phyloP scores from a whole-genome alignment of 2,329 filamentous ascomycete genomes.

The Raffaelea albimanens region DNA sequence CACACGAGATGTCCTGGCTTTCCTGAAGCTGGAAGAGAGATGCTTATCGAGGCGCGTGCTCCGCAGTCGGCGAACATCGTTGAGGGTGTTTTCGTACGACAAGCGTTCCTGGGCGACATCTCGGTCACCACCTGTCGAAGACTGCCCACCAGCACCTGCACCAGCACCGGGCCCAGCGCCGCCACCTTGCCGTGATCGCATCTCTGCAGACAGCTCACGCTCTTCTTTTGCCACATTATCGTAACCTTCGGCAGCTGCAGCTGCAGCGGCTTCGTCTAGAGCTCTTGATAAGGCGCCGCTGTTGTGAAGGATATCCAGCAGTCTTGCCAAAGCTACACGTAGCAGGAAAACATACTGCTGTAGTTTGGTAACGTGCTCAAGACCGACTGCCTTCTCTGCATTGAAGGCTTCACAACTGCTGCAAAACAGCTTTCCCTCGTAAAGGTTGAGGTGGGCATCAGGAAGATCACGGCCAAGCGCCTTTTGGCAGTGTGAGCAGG shows the following conservation, averaged over 20 bases:
- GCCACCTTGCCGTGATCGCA: slow-evolving; percentile 55
- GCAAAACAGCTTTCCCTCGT: slow-evolving; percentile 64
- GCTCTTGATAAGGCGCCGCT: slow-evolving; percentile 72
- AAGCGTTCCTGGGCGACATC: slow-evolving; percentile 59
- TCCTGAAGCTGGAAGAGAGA: slow-evolving; percentile 84
- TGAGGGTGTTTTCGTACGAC: slow-evolving; percentile 90
- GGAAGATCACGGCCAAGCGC: slow-evolving; percentile 60
- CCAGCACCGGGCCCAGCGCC: slow-evolving; percentile 31
- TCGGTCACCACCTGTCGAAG: slow-evolving; percentile 42
- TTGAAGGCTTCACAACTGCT: slow-evolving; percentile 51
- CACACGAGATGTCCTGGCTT: slow-evolving; percentile 81
- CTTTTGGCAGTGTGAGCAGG: slow-evolving; percentile 54
- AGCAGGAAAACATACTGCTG: slow-evolving; percentile 93
- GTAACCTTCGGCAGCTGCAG: background rate
- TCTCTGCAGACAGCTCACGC: slow-evolving; percentile 30
- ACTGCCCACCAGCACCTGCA: too few species aligned
- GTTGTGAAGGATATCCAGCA: slow-evolving; percentile 77
- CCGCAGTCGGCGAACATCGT: slow-evolving; percentile 82
- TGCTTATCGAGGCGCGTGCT: slow-evolving; percentile 93
- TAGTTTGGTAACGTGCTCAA: slow-evolving; percentile 72
- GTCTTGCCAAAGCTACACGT: slow-evolving; percentile 78
- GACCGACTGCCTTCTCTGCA: slow-evolving; percentile 39
- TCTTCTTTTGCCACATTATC: background rate
- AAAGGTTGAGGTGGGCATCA: slow-evolving; percentile 63
- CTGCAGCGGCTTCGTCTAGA: slow-evolving; percentile 35